A percentile compares a stretch with the other conserved stretches of the same genome.
phyloP scores from a whole-genome alignment of 495 filamentous ascomycete species.

The Lasiosphaeria miniovina region DNA sequence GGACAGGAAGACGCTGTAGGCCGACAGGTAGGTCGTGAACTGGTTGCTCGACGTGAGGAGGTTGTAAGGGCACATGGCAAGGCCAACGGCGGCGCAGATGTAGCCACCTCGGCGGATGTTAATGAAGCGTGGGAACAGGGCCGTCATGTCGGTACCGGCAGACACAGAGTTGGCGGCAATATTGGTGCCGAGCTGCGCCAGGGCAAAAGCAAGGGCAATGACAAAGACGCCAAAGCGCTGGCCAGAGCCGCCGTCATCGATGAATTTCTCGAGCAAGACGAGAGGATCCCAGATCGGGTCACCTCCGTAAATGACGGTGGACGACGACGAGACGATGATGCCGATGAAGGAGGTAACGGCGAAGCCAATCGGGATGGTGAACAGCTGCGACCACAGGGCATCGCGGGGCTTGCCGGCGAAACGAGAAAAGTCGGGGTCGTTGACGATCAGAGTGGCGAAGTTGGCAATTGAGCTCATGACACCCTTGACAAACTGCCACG shows the following conservation, averaged over 20 bases:
- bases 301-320: conserved; percentile 68
- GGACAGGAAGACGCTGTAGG: conserved; percentile 93
- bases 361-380: conserved; percentile 84
- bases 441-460: conserved; percentile 83
- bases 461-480: conserved; percentile 91
- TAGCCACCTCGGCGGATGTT: conserved; percentile 91
- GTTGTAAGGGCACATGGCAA: conserved; percentile 89
- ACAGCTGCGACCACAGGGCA: conserved; percentile 83
- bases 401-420: conserved; percentile 79
- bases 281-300: conserved; percentile 86
- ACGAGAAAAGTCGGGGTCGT: conserved; percentile 87
- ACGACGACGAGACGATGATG: conserved; percentile 88
- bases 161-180: conserved; percentile 91
- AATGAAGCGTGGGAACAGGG: conserved; percentile 79
- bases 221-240: conserved; percentile 89
- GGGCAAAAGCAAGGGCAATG: conserved; percentile 74
- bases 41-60: conserved; percentile 74
- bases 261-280: conserved; percentile 68
- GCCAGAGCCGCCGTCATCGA: conserved; percentile 66
- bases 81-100: conserved; percentile 76
- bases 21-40: conserved; percentile 92
- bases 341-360: conserved; percentile 89
- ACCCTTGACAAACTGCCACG: conserved; percentile 77
- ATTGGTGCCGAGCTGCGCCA: conserved; percentile 90
- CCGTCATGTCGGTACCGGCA: conserved; percentile 88